Conservation (phyloP, 2,329 filamentous ascomycete species). For the Dactylellina sp. region DNA sequence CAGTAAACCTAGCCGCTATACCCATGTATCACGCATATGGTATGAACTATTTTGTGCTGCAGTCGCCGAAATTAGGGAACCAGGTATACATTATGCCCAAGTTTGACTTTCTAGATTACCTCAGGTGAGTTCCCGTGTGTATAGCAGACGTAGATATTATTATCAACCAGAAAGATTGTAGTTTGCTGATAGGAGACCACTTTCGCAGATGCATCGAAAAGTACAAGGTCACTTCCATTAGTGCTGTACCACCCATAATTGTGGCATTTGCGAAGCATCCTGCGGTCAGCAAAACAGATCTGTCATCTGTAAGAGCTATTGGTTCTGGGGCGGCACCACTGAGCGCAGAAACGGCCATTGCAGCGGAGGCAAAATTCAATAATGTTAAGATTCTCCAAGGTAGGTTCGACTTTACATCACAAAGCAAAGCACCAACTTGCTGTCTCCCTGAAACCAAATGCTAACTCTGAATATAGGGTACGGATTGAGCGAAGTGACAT, state of each 20-base stretch:
- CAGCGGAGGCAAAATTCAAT: slow-evolving; percentile 66
- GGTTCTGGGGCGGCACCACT: slow-evolving; percentile 78
- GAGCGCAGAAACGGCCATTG: slow-evolving; percentile 69
- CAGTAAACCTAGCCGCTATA: slow-evolving; percentile 66
- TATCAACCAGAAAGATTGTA: neutral
- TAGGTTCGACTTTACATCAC: slow-evolving; percentile 59
- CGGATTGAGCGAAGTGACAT: slow-evolving; percentile 89
- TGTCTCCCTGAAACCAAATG: neutral
- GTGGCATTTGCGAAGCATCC: slow-evolving; percentile 79
- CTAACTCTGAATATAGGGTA: slow-evolving; percentile 68
- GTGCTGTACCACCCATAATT: slow-evolving; percentile 79
- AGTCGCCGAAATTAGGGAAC: slow-evolving; percentile 69
- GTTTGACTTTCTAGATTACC: slow-evolving; percentile 80
- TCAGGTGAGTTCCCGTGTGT: slow-evolving; percentile 66
- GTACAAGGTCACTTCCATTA: slow-evolving; percentile 75
- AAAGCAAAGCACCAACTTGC: neutral
- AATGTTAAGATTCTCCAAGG: slow-evolving; percentile 47
- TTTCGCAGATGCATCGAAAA: slow-evolving; percentile 69
- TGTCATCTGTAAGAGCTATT: slow-evolving; percentile 73
- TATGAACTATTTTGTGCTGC: slow-evolving; percentile 77
- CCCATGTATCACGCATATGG: slow-evolving; percentile 79
- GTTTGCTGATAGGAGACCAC: neutral
- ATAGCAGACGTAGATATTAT: too few relatives aligned
- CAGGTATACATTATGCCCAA: slow-evolving; percentile 82
- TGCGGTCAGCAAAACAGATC: slow-evolving; percentile 73